Evolutionary conservation across 441 rosid species (phyloP), one percentile per base, ranked within the genome.

Genomic region (Arabidopsis hybrid): DNA sequence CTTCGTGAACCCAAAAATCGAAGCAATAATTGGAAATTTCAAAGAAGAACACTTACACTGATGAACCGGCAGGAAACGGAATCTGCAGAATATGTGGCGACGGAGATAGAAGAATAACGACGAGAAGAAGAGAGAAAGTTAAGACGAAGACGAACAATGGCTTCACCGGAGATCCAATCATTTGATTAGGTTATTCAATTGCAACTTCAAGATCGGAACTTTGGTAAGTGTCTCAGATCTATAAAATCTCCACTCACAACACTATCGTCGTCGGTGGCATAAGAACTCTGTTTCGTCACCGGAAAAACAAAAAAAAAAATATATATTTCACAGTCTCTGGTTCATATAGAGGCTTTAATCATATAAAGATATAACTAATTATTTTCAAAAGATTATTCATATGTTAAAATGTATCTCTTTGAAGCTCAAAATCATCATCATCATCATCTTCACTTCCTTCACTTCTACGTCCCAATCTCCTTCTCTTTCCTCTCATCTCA

Each of bases 401-500:
- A 58, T 57, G 65, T 69, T 42, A 1, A 58, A n/a, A 58, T 49
- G 67, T 2, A 45, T 32, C 89, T 74, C 88, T 88, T 73, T 86
- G 88, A 70, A 60, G 71, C 16, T 89, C 96, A 21, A 82, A 51
- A 40, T 71, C 80, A 34, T 70, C 76, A 57, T 77, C 76, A 14
- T 72, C 80, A 64, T 76, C 77, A 65, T 66, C 77, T 5, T 77
- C 80, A 34, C 64, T 83, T 67, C 74, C 89, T 72, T 90, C 85
- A 29, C 59, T 82, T 68, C 81, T 85, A 63, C 77, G 79, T 79
- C 79, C 74, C 60, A 69, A 69, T 47, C 68, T 43, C 21, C 60
- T 46, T 55, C 77, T 85, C 66, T 82, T 81, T 50, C 93, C 90
- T 78, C 91, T 83, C 96, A 92, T 89, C 55, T 80, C 86, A 46